Evolutionary conservation across 2,329 filamentous ascomycete species (phyloP), one percentile per base, ranked within the genome.

Genomic region (Pseudogymnoascus sp.): DNA sequence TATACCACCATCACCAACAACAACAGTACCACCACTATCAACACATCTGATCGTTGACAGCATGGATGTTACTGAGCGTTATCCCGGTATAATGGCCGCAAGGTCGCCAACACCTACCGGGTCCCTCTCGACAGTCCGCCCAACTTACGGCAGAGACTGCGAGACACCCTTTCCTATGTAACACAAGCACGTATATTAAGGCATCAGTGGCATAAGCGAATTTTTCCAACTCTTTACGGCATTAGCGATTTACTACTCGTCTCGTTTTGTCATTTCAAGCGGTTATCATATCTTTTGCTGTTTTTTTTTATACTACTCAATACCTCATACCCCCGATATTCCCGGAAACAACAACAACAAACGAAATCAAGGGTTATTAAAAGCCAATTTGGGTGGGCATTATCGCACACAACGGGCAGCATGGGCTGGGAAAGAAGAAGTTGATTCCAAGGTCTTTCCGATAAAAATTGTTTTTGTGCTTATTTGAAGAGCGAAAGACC

Each of bases 1-100:
- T 68, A 67, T 76, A 77, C 62, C 66, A 71, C n/a, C 75, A 77
- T 61, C 75, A 74, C 65, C 74, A 75, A 64, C 75, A 77, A 65
- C 74, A 76, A 64, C 75, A 77, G 64, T 79, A 80, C 65, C 73
- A 78, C 64, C 75, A 76, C 67, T 80, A 82, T 72, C 79, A 80
- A 62, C 73, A 76, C 37, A 73, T 66, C 11, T 69, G 71, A 68
- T 68, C 71, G 60, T 73, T 67, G 70, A 60, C 31, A 23, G 18
- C 12, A 54, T 21, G 26, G 36, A 45, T 37, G 64, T 31, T 42
- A 31, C 59, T 40, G 40, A 23, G 29, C 18, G 16, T 62, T 11
- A 31, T 12, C 39, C 34, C 39, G 37, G 61, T 62, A 62, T 37
- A 26, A 64, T 60, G 63, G 34, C 45, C 23, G 16, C 36, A 51